These are phyloP conservation scores for Pseudomonodictys pantanalensis DNA, from an alignment of 495 filamentous ascomycete genomes.

Conservation along the genomic window DNA sequence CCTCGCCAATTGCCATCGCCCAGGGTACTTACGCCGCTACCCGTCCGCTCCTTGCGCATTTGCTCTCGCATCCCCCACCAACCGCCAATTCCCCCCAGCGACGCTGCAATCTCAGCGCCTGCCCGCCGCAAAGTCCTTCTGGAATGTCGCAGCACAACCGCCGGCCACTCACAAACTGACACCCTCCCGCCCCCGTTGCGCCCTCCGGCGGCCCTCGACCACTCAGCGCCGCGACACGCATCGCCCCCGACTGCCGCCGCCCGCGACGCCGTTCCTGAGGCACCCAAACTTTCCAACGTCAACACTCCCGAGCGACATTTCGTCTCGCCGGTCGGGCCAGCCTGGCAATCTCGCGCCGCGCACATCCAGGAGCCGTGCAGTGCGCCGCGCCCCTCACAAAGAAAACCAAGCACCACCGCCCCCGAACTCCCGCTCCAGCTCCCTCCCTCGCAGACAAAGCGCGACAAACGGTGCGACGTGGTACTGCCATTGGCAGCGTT, in stretches of 20 bases:
- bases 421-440: background rate
- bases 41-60: background rate
- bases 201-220: background rate
- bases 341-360: constrained; percentile 5
- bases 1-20: too few species aligned
- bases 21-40: too few species aligned
- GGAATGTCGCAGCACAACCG: constrained; percentile 5
- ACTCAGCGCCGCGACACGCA: background rate
- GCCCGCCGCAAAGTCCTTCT: constrained; percentile 1
- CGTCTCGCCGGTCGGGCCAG: constrained; percentile 2
- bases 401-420: background rate
- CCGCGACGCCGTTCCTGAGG: background rate
- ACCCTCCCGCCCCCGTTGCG: constrained; percentile 1
- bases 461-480: background rate
- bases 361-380: too few species aligned
- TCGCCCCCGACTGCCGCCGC: background rate
- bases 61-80: background rate
- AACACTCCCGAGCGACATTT: background rate
- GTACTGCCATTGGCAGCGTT: constrained; percentile 6
- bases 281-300: background rate
- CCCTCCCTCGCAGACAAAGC: background rate
- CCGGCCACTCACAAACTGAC: constrained; percentile 7
- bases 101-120: background rate
- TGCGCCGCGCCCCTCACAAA: too few species aligned
- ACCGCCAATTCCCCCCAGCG: background rate